Base-by-base conservation (phyloP, 495 filamentous ascomycete genomes). In the Penicillium soppii region DNA sequence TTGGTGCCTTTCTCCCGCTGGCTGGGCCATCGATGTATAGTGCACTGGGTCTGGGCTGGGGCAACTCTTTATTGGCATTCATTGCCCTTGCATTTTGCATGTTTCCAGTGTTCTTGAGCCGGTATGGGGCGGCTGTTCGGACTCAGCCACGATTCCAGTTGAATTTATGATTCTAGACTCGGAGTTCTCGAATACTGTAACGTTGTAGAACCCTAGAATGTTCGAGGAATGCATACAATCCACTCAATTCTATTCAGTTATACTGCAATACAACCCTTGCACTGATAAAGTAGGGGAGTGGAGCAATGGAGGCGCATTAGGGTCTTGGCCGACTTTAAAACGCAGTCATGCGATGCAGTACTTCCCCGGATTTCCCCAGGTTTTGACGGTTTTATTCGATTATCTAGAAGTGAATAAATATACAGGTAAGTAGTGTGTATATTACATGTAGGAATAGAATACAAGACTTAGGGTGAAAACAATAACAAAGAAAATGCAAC, bases 241-340 rank as follows among this genome's bases (percentile, higher is more conserved):
- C 9, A n/a, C 25, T 27, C 9, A 9, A 27, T 9, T 27, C 4
- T 9, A 27, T 12, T 30, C 37, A 12, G 21, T 3, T 23, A 35
- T 16, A 30, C 15, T 43, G 40, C 44, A 47, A 25, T 49, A 40
- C 47, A 16, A 41, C 47, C 44, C 47, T 49, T 49, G 47, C 47
- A 49, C 29, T 23, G n/a, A 21, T 32, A 32, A 49, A 32, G 47
- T 12, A 49, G 47, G 47, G 46, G 45, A 48, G 45, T 48, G 25
- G 45, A 30, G 35, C 17, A 39, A 19, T 29, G 27, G n/a, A 40
- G 37, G 37, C 35, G 35, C 33, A 30, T 46, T 21, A 26, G 15
- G 29, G 46, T 22, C 46, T 48, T 48, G 45, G 45, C 43, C n/a
- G 16, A 45, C 19, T 39, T 48, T 29, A 48, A 39, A 48, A 10